Conservation (phyloP, 2,329 filamentous ascomycete species). For the Fusarium temperatum region DNA sequence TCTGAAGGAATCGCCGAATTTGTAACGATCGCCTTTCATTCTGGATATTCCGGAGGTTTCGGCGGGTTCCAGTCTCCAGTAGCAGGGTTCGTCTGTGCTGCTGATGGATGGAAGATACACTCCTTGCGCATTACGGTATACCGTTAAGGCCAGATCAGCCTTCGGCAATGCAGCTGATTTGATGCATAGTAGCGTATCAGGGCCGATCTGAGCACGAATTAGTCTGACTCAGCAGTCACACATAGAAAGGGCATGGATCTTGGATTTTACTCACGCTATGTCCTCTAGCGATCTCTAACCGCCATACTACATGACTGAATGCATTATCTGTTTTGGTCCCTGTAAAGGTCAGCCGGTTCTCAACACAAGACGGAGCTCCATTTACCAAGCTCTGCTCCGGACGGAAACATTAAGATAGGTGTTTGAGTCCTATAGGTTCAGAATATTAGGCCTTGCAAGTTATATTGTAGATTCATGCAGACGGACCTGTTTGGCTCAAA, state of each 20-base stretch:
- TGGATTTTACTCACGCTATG: not conserved
- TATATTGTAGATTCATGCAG: too few species aligned
- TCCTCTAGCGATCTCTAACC: not conserved
- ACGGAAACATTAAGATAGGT: not conserved
- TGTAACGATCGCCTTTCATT: not conserved
- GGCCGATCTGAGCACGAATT: not conserved
- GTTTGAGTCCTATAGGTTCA: not conserved
- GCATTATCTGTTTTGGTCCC: not conserved
- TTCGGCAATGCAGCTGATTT: not conserved
- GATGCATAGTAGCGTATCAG: not conserved
- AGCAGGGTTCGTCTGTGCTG: rapidly evolving
- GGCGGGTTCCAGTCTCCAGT: rapidly evolving
- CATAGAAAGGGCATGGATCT: rapidly evolving
- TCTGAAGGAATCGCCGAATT: not conserved
- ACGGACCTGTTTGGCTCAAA: not conserved
- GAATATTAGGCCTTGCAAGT: not conserved
- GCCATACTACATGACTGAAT: not conserved
- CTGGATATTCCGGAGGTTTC: not conserved
- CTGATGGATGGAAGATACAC: not conserved
- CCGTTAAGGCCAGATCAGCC: rapidly evolving
- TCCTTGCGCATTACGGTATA: not conserved
- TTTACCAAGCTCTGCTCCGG: not conserved
- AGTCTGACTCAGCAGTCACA: not conserved
- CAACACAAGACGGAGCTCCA: too few species aligned
- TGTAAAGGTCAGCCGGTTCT: too few species aligned